Conservation (phyloP, 805 yeast species). For the Saturnispora zaruensis region DNA sequence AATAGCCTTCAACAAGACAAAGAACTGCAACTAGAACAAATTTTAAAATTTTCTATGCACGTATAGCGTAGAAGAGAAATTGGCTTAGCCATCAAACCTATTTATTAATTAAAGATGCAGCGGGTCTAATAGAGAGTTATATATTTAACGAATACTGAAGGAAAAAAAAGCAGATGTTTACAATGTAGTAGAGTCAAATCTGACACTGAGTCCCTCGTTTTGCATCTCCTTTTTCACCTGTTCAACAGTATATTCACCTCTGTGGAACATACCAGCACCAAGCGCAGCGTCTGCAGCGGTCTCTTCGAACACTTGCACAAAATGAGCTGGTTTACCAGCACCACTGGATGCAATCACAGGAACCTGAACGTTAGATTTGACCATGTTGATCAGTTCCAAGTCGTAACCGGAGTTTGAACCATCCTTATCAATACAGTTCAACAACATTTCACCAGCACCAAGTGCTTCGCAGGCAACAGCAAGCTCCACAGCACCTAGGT, state of each 20-base stretch:
- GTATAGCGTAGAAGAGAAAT: not conserved
- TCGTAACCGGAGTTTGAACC: constrained; percentile 95
- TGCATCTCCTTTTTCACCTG: constrained; percentile 68
- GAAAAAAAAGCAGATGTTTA: not conserved
- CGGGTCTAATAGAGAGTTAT: not conserved
- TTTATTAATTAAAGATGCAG: not conserved
- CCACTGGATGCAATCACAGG: constrained; percentile 98
- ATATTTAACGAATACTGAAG: not conserved
- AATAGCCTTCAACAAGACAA: not conserved
- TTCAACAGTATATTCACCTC: constrained; percentile 83
- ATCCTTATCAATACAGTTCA: constrained; percentile 94
- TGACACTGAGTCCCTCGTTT: constrained; percentile 57
- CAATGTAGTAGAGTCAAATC: constrained; percentile 41
- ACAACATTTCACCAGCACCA: constrained; percentile 92
- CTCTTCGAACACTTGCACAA: constrained; percentile 73
- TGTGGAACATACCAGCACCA: constrained; percentile 98
- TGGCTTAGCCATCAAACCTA: not conserved
- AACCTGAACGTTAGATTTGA: constrained; percentile 65
- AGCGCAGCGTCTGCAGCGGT: constrained; percentile 92
- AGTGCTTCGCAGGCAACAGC: constrained; percentile 81
- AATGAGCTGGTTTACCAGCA: constrained; percentile 91
- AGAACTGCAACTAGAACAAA: not conserved
- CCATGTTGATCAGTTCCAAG: constrained; percentile 70
- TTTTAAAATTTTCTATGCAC: not conserved
- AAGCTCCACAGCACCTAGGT: constrained; percentile 84